Base-by-base conservation (phyloP, 192 early-diverging fungal species). In the Coemansia sp. region DNA sequence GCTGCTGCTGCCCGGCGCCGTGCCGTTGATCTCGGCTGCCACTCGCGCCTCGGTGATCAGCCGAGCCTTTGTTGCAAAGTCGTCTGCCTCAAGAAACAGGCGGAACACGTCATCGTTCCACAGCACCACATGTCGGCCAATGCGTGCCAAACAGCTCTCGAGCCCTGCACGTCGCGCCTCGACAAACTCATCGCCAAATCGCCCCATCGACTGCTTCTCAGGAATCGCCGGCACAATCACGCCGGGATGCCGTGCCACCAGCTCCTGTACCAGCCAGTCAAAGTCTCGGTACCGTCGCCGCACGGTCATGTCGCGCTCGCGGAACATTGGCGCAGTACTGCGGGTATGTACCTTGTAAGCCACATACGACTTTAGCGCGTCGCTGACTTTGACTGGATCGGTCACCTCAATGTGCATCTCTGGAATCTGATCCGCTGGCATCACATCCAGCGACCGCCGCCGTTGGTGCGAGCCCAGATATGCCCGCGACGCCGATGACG, bases 121-220 rank as follows among this genome's bases (percentile, higher is more conserved):
- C 19, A 98, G 79, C 62, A 88, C 85, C 7, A 89, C 90, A 64
- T 98, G 96, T 12, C 82, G 73, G 16, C 83, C 87, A 39, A 95
- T 89, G 59, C 91, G 90, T n/a, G 73, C 68, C 27, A 96, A 66
- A 80, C 92, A 94, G 59, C 86, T 84, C 73, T 96, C 93, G 19
- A 98, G 82, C 0, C 88, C 93, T 32, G 85, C 82, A 3, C 94
- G 85, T 12, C 96, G 85, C 39, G 84, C 85, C 73, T 98, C 94
- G 12, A 98, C 88, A 87, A 98, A 98, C 59, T 95, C 94, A 71
- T 96, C 92, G 67, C 94, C 89, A 62, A 98, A 98, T 20, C 96
- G 88, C 13, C 92, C 93, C 53, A 95, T 63, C 4, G 89, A 88
- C 78, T 95, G 93, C 71, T 98, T 98, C 65, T 93, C 96, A 10